Base-by-base conservation (phyloP, 345 rosid species). In the Camelina neglecta region DNA sequence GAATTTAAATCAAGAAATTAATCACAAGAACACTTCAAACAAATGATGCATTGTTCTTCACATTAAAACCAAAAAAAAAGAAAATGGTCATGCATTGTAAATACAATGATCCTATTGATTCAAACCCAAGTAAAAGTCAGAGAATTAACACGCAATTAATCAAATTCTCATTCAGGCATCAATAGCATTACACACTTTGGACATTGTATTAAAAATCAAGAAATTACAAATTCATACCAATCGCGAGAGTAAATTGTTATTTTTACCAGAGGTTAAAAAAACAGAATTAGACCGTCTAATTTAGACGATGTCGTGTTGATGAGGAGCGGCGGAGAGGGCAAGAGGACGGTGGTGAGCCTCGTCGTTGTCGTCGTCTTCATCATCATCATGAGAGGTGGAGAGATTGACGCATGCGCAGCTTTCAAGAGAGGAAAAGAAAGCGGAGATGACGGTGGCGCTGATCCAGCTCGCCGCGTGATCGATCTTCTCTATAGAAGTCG, bases 321-420 rank as follows among this genome's bases (percentile, higher is more conserved):
- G 76, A 59, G 78, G 65, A 59, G 79, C 51, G 63, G 56, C 39
- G 73, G 86, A 54, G 67, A 78, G 80, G 47, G 83, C 65, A 36
- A 89, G 87, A 12, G 90, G 89, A 33, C 86, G 81, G 66, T 83
- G 84, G 8, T 75, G 53, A n/a, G 84, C 90, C 0, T 81, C 84
- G 21, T 10, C 39, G 48, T 44, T 90, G 7, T 55, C 50, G 8
- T 75, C 90, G 10, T 65, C 73, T 1, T 75, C 97, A 35, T 86
- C 97, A 44, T 88, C 93, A 45, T 77, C 81, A 57, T 88, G 87
- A 38, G 72, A 76, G 75, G 92, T 92, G 41, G 86, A 24, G 65
- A 89, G 75, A 53, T 89, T 90, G 83, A 92, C 93, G 80, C 97
- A 89, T 63, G 97, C 80, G 82, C 82, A 92, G 3, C 93, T 90